Conservation (phyloP, 1,284 basidiomycete species). For the Pholiota adiposa region DNA sequence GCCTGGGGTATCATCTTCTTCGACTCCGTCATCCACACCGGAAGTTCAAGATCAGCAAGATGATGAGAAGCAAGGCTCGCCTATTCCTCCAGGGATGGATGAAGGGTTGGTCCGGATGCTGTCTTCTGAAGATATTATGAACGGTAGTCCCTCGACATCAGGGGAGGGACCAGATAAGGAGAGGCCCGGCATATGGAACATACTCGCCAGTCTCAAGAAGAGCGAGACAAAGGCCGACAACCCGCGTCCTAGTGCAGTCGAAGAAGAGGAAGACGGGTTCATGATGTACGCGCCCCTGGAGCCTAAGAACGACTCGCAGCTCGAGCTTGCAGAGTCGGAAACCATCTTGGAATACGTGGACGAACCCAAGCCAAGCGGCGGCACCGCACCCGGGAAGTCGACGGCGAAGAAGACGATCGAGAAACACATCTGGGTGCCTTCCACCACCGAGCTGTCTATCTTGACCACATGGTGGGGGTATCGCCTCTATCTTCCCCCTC, state of each 20-base stretch:
- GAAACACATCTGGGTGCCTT: constrained; percentile 68
- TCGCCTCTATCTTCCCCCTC: constrained; percentile 72
- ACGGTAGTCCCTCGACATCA: constrained; percentile 31
- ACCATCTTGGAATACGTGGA: constrained; percentile 49
- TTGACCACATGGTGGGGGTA: constrained; percentile 84
- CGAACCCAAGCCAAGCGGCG: constrained; percentile 18
- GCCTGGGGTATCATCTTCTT: constrained; percentile 18
- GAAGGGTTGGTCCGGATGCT: constrained; percentile 49
- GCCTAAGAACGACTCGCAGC: constrained; percentile 59
- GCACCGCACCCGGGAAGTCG: constrained; percentile 2
- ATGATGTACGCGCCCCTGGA: constrained; percentile 78
- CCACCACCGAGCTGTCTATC: constrained; percentile 68
- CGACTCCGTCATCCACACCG: constrained; percentile 11
- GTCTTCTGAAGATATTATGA: constrained; percentile 62
- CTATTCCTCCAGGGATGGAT: constrained; percentile 44
- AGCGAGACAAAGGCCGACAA: constrained; percentile 22
- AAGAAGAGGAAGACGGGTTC: constrained; percentile 52
- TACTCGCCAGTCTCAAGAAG: constrained; percentile 55
- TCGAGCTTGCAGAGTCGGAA: constrained; percentile 70
- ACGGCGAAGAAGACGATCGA: constrained; percentile 19
- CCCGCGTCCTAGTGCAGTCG: constrained; percentile 20
- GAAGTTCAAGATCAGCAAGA: constrained; percentile 16
- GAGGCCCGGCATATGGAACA: constrained; percentile 59
- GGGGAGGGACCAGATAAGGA: constrained; percentile 34
- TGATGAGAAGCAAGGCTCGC: constrained; percentile 32